Base-by-base conservation (phyloP, 2,329 filamentous ascomycete species). In the Sporothrix euskadiensis region DNA sequence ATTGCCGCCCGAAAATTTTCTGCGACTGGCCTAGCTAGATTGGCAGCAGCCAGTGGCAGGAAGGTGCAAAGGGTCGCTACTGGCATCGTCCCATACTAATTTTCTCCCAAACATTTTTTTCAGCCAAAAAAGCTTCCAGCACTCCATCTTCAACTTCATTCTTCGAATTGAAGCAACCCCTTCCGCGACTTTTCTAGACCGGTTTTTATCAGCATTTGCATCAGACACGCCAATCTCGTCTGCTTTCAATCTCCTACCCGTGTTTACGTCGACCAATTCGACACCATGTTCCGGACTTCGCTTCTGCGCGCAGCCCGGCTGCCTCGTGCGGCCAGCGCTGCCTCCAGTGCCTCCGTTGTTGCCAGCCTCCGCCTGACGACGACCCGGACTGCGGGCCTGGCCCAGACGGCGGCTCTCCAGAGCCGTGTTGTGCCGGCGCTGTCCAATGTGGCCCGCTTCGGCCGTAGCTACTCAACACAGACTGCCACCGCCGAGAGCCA, bases 251-350 rank as follows among this genome's bases (percentile, higher is more conserved):
- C 7, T 30, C 22, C 52, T n/a, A 26, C 39, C 39, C 9, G 6
- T 66, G 6, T 30, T 66, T 22, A 14, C 30, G 61, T 66, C 39
- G 39, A 63, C 35, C 41, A 54, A 8, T 49, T 63, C 69, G 71
- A 47, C 71, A 74, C 54, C 32, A 77, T 77, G 76, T 75, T 77
- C 56, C 74, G 74, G 54, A 75, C 73, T 22, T 65, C 74, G 22
- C 44, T 77, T 22, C 35, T 76, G 73, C 76, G 76, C 52, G 71
- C 74, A 0, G 76, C 75, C 49, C 73, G 73, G 49, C 70, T 75
- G 70, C 70, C 76, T 61, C 74, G 74, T 22, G 59, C 71, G 14
- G 70, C 73, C 2, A 47, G 54, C 22, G 49, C 52, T 56, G 52
- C 57, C 6, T 70, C 74, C 52, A 71, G 74, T 14, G 44, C 66